Evolutionary conservation across 75 land plant species (phyloP).

Genomic region (Chamaecyparis obtusa): DNA sequence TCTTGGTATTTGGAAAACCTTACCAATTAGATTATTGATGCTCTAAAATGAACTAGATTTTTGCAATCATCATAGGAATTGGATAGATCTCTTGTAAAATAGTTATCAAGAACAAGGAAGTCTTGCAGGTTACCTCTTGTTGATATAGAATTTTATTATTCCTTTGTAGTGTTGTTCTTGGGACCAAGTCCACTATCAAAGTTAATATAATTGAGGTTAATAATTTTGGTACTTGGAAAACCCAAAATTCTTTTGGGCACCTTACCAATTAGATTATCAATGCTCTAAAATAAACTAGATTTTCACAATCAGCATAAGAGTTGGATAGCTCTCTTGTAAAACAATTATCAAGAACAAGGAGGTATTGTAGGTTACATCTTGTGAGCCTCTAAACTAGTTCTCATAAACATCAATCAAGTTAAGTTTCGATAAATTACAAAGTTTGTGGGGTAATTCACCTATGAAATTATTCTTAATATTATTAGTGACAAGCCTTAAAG

Average conservation of each 20-base stretch:
- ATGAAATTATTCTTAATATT: neutral
- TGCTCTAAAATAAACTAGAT: constrained; percentile 53
- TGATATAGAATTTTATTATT: neutral
- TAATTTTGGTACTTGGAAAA: constrained; percentile 47
- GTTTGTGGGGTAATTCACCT: constrained; percentile 50
- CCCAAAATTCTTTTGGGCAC: constrained; percentile 77
- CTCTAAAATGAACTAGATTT: constrained; percentile 40
- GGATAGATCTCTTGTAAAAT: constrained; percentile 48
- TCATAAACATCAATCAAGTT: constrained; percentile 60
- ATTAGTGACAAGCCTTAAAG: neutral
- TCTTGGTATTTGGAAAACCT: constrained; percentile 49
- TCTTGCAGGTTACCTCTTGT: constrained; percentile 38
- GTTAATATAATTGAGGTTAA: constrained; percentile 53
- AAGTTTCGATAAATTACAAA: constrained; percentile 52
- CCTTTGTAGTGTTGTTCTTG: constrained; percentile 33
- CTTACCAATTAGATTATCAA: constrained; percentile 39
- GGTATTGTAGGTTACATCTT: no score
- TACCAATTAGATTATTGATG: constrained; percentile 44
- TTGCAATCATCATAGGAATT: constrained; percentile 31
- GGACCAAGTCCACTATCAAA: constrained; percentile 57
- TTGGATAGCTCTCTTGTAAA: neutral
- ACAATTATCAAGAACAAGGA: no score
- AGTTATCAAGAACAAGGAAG: constrained; percentile 48
- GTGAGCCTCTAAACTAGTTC: constrained; percentile 52
- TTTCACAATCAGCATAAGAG: constrained; percentile 38